Conservation (phyloP, 176 grass and related monocot genomes). For the Aegilops tauschii region DNA sequence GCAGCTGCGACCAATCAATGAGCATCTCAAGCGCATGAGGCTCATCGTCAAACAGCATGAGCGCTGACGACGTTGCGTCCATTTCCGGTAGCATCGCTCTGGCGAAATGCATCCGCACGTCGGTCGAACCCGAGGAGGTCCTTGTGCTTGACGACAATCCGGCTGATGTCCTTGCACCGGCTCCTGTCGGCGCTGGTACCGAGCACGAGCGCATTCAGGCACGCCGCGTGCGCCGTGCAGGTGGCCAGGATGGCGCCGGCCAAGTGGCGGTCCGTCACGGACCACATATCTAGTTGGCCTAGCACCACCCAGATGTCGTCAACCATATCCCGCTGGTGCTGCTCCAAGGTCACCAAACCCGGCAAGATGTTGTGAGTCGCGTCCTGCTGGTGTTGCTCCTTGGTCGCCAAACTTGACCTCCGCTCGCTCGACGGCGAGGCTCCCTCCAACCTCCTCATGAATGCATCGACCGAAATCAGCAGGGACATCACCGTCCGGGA, state of each 20-base stretch:
- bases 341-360: neutral
- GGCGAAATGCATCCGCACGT: slow-evolving; percentile 52
- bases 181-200: slow-evolving; percentile 14
- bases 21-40: slow-evolving; percentile 8
- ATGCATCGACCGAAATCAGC: neutral
- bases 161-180: neutral
- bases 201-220: slow-evolving; percentile 33
- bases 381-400: too few species aligned
- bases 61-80: neutral
- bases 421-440: neutral
- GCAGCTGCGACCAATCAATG: slow-evolving; percentile 47
- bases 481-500: neutral
- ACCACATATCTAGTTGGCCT: neutral
- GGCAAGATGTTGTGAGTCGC: too few species aligned
- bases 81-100: slow-evolving; percentile 45
- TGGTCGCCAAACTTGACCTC: too few species aligned
- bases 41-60: too few species aligned
- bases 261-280: slow-evolving; percentile 16
- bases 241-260: slow-evolving; percentile 4
- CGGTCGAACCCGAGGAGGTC: slow-evolving; percentile 36
- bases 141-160: slow-evolving; percentile 49
- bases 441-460: neutral
- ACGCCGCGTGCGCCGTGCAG: neutral
- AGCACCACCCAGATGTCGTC: neutral
- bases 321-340: neutral